Conservation (phyloP, 257 asterid genomes). For the Eustoma russellianum region DNA sequence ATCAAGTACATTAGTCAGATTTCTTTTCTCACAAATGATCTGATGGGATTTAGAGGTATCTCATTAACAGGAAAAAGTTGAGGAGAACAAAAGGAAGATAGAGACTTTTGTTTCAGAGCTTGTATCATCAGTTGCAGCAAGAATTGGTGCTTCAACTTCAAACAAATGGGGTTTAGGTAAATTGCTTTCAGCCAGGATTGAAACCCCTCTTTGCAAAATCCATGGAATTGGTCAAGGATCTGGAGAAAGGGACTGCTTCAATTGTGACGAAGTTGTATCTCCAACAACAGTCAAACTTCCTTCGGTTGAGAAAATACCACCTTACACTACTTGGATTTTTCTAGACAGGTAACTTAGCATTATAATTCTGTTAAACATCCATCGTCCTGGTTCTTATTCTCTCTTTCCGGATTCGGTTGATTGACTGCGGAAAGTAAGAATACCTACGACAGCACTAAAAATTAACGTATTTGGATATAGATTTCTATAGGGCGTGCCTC, state of each 20-base stretch:
- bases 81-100: conserved; percentile 39
- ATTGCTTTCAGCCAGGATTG: conserved; percentile 54
- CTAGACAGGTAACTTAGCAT: conserved; percentile 51
- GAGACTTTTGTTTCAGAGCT: conserved; percentile 40
- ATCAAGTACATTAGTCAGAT: background rate
- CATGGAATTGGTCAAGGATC: conserved; percentile 41
- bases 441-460: background rate
- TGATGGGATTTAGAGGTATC: background rate
- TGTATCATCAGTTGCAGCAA: conserved; percentile 40
- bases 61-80: conserved; percentile 45
- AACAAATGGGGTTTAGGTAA: conserved; percentile 31
- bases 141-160: conserved; percentile 28
- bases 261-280: conserved; percentile 50
- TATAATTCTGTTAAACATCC: background rate
- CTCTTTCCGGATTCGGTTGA: no score
- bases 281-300: conserved; percentile 64
- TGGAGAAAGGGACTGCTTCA: conserved; percentile 45
- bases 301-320: conserved; percentile 51
- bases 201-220: conserved; percentile 51
- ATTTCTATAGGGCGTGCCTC: no score
- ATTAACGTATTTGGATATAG: background rate
- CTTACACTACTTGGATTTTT: conserved; percentile 92
- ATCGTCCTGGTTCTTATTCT: no score
- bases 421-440: no score
- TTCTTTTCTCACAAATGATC: background rate